A percentile compares a stretch with the other conserved stretches of the same genome.
Evolutionary conservation across 2,329 filamentous ascomycete species (phyloP).

Genomic region (Aaosphaeria arxii): DNA sequence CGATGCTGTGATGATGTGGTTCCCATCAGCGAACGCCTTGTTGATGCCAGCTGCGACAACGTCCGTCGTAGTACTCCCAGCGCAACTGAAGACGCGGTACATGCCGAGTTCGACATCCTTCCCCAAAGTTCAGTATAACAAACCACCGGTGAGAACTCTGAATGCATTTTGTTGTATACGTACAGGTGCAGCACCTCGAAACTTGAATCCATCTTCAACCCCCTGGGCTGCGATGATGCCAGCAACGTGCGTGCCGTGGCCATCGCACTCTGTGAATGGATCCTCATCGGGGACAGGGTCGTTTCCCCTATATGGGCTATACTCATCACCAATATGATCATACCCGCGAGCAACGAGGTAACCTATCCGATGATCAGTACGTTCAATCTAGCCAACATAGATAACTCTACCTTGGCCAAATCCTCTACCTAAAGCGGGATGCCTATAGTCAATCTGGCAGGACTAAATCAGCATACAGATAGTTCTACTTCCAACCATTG

Average conservation of each 20-base stretch:
- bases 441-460: constrained; percentile 54
- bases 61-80: constrained; percentile 51
- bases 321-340: constrained; percentile 57
- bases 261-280: constrained; percentile 51
- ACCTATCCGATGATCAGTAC: neutral
- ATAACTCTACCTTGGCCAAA: constrained; percentile 45
- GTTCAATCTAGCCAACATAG: too few relatives aligned
- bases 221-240: constrained; percentile 61
- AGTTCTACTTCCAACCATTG: neutral
- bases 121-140: too few relatives aligned
- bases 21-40: constrained; percentile 55
- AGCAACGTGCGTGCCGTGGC: constrained; percentile 55
- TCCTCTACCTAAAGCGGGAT: constrained; percentile 63
- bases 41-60: constrained; percentile 59
- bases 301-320: constrained; percentile 22
- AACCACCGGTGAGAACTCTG: too few relatives aligned
- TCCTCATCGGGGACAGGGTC: constrained; percentile 47
- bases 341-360: neutral
- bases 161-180: neutral
- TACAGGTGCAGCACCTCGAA: constrained; percentile 14
- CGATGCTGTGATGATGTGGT: constrained; percentile 39
- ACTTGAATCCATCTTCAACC: constrained; percentile 33
- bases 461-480: neutral
- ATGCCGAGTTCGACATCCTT: constrained; percentile 52
- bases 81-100: constrained; percentile 59